Evolutionary conservation across 2,329 filamentous ascomycete genomes (phyloP).

Genomic region (Rhinocladiella mackenziei): DNA sequence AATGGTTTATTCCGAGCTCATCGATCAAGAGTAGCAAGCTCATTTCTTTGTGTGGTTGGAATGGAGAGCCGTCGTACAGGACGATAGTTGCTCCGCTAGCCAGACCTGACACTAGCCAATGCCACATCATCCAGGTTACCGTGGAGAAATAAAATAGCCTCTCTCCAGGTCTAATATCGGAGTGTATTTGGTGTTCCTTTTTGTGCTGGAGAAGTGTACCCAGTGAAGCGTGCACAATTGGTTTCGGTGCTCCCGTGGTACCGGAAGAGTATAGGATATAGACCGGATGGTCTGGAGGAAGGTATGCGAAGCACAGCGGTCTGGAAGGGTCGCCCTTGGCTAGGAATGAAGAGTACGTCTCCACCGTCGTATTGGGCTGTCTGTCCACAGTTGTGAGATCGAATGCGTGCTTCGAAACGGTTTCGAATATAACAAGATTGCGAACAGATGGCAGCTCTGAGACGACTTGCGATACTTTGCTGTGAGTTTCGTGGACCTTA

Average conservation of each 20-base stretch:
- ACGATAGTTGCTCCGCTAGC: slow-evolving; percentile 78
- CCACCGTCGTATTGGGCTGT: slow-evolving; percentile 36
- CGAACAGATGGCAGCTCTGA: slow-evolving; percentile 63
- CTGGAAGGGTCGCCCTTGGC: slow-evolving; percentile 39
- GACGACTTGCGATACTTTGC: slow-evolving; percentile 75
- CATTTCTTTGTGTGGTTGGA: slow-evolving; percentile 71
- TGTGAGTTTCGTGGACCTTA: slow-evolving; percentile 74
- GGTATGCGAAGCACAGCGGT: slow-evolving; percentile 65
- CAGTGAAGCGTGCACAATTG: slow-evolving; percentile 86
- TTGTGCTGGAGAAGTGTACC: slow-evolving; percentile 95
- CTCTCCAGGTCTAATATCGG: slow-evolving; percentile 68
- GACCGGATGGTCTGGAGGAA: slow-evolving; percentile 79
- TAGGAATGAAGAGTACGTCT: slow-evolving; percentile 46
- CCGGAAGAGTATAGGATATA: slow-evolving; percentile 94
- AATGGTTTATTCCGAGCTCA: slow-evolving; percentile 79
- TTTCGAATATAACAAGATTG: slow-evolving; percentile 70
- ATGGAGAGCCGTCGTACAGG: slow-evolving; percentile 89
- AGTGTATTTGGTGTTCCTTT: slow-evolving; percentile 88
- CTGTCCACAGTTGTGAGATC: slow-evolving; percentile 36
- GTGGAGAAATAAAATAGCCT: slow-evolving; percentile 91
- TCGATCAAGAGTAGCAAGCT: slow-evolving; percentile 80
- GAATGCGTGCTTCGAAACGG: slow-evolving; percentile 46
- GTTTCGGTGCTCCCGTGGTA: slow-evolving; percentile 83
- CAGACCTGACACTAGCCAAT: slow-evolving; percentile 86
- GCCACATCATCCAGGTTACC: slow-evolving; percentile 99